Evolutionary conservation across 2,329 filamentous ascomycete species (phyloP).

Genomic region (Colletotrichum lupini): DNA sequence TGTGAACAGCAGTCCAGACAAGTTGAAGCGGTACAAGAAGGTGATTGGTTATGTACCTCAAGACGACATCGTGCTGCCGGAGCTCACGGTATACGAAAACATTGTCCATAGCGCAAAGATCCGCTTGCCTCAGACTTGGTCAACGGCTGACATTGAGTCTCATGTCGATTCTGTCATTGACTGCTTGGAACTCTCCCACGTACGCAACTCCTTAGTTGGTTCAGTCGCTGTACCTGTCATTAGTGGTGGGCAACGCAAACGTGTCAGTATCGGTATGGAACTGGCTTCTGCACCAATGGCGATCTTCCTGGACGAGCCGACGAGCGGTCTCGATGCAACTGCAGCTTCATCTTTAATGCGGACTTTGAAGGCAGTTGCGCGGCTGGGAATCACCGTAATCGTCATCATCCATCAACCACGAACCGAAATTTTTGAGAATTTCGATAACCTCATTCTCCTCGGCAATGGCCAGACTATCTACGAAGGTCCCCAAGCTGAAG

Average conservation of each 20-base stretch:
- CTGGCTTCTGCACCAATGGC: constrained; percentile 67
- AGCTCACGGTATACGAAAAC: constrained; percentile 71
- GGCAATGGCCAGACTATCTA: constrained; percentile 67
- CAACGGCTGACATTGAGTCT: constrained; percentile 57
- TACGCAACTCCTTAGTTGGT: constrained; percentile 63
- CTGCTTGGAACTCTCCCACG: constrained; percentile 63
- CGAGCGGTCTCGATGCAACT: constrained; percentile 64
- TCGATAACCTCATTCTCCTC: constrained; percentile 67
- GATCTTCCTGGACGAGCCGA: constrained; percentile 65
- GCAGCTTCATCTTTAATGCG: constrained; percentile 67
- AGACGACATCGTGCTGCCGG: constrained; percentile 68
- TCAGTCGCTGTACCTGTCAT: constrained; percentile 62
- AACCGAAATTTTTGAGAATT: constrained; percentile 66
- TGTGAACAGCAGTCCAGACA: constrained; percentile 62
- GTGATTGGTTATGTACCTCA: constrained; percentile 72
- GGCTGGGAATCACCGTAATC: constrained; percentile 66
- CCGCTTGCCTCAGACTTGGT: constrained; percentile 63
- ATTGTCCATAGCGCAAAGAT: constrained; percentile 69
- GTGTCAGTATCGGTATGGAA: constrained; percentile 69
- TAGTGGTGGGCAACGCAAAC: constrained; percentile 67
- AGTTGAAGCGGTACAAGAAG: constrained; percentile 65
- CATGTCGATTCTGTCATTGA: constrained; percentile 68
- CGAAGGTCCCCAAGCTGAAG: constrained; percentile 56
- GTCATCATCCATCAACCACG: constrained; percentile 71
- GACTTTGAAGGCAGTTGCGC: constrained; percentile 63